Evolutionary conservation across 495 filamentous ascomycete genomes (phyloP).

Genomic region (Podospora comata): DNA sequence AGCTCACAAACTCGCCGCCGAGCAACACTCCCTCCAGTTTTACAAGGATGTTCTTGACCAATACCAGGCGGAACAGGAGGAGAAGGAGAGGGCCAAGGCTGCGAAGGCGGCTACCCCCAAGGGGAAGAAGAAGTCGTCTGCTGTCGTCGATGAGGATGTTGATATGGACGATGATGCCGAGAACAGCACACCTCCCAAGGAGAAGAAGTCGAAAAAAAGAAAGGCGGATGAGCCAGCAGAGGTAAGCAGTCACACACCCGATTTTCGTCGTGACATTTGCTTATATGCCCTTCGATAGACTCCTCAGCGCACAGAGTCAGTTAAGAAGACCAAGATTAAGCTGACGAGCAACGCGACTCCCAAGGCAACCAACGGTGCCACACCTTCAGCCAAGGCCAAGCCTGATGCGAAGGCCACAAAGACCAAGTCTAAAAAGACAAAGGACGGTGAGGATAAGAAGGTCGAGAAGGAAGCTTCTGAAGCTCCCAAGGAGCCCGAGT

Average conservation of each 20-base stretch:
- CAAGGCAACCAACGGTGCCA: slow-evolving; percentile 52
- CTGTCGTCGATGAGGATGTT: slow-evolving; percentile 60
- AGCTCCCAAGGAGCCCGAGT: slow-evolving; percentile 48
- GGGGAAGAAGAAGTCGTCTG: slow-evolving; percentile 52
- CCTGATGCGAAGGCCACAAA: slow-evolving; percentile 57
- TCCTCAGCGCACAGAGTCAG: slow-evolving; percentile 62
- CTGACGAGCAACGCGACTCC: slow-evolving; percentile 49
- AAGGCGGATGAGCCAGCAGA: slow-evolving; percentile 67
- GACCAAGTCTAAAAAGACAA: slow-evolving; percentile 60
- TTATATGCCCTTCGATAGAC: slow-evolving; percentile 38
- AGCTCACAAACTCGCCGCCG: slow-evolving; percentile 69
- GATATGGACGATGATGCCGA: slow-evolving; percentile 71
- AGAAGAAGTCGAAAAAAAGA: slow-evolving; percentile 65
- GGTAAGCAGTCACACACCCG: slow-evolving; percentile 44
- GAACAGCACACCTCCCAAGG: slow-evolving; percentile 46
- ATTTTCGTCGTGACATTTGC: slow-evolving; percentile 15
- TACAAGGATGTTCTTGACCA: slow-evolving; percentile 74
- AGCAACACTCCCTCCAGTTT: slow-evolving; percentile 65
- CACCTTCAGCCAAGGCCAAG: slow-evolving; percentile 47
- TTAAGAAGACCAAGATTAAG: slow-evolving; percentile 67
- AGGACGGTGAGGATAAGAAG: slow-evolving; percentile 55
- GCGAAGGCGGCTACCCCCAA: slow-evolving; percentile 64
- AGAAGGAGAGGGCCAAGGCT: slow-evolving; percentile 58
- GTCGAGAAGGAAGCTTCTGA: slow-evolving; percentile 55
- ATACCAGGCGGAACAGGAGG: slow-evolving; percentile 59